Conservation (phyloP, 495 filamentous ascomycete species). For the Cercophora scortea region DNA sequence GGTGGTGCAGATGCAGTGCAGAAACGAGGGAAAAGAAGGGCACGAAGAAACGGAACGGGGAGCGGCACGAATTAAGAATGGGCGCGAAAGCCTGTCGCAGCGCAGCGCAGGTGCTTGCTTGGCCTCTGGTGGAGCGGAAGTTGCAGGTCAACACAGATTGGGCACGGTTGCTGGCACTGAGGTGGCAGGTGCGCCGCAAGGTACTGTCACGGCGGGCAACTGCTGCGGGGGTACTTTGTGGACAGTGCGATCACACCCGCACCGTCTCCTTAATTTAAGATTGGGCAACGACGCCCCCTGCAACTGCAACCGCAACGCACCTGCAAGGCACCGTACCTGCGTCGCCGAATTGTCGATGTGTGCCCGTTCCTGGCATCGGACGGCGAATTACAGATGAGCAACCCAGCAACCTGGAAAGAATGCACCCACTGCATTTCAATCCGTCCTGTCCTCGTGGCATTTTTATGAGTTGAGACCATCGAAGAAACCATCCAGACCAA, state of each 20-base stretch:
- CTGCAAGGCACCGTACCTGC: no score
- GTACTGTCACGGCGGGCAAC: constrained; percentile 9
- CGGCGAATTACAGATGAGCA: no score
- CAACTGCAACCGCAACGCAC: no score
- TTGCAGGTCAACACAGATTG: not conserved
- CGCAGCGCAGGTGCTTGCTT: no score
- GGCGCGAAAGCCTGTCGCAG: constrained; percentile 5
- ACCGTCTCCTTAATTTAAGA: constrained; percentile 26
- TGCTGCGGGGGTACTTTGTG: constrained; percentile 10
- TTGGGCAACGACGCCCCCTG: not conserved
- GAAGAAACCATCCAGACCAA: no score
- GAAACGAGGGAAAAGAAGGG: constrained; percentile 7
- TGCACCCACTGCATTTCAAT: no score
- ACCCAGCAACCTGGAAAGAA: no score
- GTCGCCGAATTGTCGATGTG: no score
- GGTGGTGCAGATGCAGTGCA: not conserved
- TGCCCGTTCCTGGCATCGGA: no score
- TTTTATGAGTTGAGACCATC: no score
- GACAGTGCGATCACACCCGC: constrained; percentile 4
- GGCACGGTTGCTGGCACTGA: not conserved
- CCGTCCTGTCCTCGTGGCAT: no score
- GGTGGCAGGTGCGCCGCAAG: not conserved
- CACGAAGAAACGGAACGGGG: constrained; percentile 8
- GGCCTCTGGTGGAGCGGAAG: not conserved
- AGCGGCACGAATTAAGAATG: constrained; percentile 6